Percentiles rank a stretch among this genome's conserved stretches.
phyloP scores from a whole-genome alignment of 441 rosid species.

The Codiaeum variegatum region DNA sequence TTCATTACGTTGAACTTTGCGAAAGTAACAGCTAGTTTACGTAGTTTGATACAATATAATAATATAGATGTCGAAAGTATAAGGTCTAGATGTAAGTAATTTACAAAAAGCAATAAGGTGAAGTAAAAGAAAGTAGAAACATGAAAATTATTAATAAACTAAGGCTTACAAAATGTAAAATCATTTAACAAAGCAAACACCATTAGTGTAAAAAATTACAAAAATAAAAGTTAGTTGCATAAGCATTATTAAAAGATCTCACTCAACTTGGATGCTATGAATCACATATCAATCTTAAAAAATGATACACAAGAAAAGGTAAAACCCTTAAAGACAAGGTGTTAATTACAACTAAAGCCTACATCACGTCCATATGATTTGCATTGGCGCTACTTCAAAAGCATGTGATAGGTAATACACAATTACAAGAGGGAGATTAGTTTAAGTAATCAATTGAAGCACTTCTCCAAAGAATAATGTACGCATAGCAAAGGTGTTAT shows the following conservation, averaged over 20 bases:
- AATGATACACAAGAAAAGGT: neutral
- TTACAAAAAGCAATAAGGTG: neutral
- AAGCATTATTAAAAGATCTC: too few species aligned
- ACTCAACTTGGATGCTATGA: neutral
- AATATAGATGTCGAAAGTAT: neutral
- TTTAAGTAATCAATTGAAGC: neutral
- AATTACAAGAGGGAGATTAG: neutral
- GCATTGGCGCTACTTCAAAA: constrained; percentile 7
- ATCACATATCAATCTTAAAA: neutral
- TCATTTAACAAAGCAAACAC: neutral
- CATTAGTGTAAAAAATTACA: neutral
- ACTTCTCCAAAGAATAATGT: neutral
- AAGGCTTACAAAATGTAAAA: neutral
- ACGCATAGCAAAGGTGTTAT: neutral
- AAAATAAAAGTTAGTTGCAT: too few species aligned
- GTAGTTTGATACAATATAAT: neutral
- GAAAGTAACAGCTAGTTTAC: neutral
- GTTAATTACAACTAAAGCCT: too few species aligned
- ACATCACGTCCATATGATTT: too few species aligned
- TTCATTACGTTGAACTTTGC: neutral
- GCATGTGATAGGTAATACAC: neutral
- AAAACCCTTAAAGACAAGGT: neutral
- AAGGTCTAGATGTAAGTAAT: neutral
- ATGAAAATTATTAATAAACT: neutral
- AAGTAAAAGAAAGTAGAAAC: neutral